phyloP scores from a whole-genome alignment of 768 basidiomycete species.

The Boletus rubescentipes region DNA sequence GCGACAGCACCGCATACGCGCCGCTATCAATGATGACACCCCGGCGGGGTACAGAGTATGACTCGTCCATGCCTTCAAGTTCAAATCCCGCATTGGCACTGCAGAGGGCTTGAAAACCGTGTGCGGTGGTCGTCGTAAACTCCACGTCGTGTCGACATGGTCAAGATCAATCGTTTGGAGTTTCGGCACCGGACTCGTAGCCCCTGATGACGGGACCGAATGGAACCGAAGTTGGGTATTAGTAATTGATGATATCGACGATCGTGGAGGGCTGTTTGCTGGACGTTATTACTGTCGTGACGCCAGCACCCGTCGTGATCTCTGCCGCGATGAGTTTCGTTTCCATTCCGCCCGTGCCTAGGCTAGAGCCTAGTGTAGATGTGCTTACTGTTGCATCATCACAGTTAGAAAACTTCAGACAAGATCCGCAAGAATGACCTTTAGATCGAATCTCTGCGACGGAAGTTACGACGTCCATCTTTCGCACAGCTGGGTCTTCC shows the following conservation, averaged over 20 bases:
- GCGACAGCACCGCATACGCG: constrained; percentile 81
- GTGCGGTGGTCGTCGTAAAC: constrained; percentile 64
- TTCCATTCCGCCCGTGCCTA: constrained; percentile 99
- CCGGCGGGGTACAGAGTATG: constrained; percentile 88
- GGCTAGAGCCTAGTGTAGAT: constrained; percentile 83
- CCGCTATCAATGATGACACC: constrained; percentile 87
- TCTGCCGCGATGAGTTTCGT: constrained; percentile 99
- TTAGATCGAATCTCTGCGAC: constrained; percentile 76
- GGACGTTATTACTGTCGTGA: constrained; percentile 86
- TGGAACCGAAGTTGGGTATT: constrained; percentile 45
- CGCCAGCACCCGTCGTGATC: constrained; percentile 93
- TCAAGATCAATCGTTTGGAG: constrained; percentile 26
- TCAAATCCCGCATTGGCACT: constrained; percentile 78
- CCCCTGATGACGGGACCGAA: constrained; percentile 36
- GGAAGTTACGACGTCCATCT: constrained; percentile 81
- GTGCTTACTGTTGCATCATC: constrained; percentile 68
- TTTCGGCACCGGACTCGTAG: constrained; percentile 27
- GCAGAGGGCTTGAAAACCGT: constrained; percentile 81
- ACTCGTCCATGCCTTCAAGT: constrained; percentile 96
- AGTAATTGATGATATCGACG: constrained; percentile 78
- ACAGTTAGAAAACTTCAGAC: not conserved
- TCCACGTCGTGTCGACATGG: constrained; percentile 20
- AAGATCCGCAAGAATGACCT: constrained; percentile 47
- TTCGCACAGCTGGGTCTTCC: constrained; percentile 79
- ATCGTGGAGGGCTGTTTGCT: constrained; percentile 78